Conservation (phyloP, 2,329 filamentous ascomycete species). For the Neurospora crassa region DNA sequence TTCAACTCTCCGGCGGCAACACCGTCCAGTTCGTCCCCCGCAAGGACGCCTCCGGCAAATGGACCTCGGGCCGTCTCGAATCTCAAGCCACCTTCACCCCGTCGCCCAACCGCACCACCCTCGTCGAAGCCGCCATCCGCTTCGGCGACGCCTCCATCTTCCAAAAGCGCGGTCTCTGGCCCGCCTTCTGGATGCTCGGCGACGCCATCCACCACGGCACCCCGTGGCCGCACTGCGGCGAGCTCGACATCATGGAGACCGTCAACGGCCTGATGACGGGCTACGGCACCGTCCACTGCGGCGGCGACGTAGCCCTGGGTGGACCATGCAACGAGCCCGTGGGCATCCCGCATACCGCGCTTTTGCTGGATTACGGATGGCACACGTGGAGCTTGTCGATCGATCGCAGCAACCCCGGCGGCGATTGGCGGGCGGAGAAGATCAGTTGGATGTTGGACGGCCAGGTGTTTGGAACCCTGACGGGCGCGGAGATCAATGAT, state of each 20-base stretch:
- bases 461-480: slow-evolving; percentile 31
- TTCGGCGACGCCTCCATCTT: slow-evolving; percentile 30
- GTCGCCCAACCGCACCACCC: slow-evolving; percentile 32
- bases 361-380: slow-evolving; percentile 31
- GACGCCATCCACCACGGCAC: slow-evolving; percentile 37
- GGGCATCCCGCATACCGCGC: slow-evolving; percentile 28
- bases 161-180: slow-evolving; percentile 46
- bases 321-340: slow-evolving; percentile 42
- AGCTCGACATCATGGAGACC: slow-evolving; percentile 49
- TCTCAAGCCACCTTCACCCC: slow-evolving; percentile 38
- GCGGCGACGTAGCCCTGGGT: slow-evolving; percentile 26
- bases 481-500: slow-evolving; percentile 34
- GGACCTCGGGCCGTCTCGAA: slow-evolving; percentile 48
- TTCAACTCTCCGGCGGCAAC: slow-evolving; percentile 39
- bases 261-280: slow-evolving; percentile 38
- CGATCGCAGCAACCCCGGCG: slow-evolving; percentile 31
- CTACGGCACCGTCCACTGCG: slow-evolving; percentile 43
- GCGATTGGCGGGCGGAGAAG: slow-evolving; percentile 36
- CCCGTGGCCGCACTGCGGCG: slow-evolving; percentile 43
- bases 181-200: slow-evolving; percentile 49
- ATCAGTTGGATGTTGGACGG: slow-evolving; percentile 43
- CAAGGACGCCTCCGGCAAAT: slow-evolving; percentile 27
- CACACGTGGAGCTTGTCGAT: slow-evolving; percentile 42
- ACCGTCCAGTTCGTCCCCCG: slow-evolving; percentile 43
- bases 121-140: slow-evolving; percentile 36